Base-by-base conservation (phyloP, 106 monocot species). In the Acorus calamus region DNA sequence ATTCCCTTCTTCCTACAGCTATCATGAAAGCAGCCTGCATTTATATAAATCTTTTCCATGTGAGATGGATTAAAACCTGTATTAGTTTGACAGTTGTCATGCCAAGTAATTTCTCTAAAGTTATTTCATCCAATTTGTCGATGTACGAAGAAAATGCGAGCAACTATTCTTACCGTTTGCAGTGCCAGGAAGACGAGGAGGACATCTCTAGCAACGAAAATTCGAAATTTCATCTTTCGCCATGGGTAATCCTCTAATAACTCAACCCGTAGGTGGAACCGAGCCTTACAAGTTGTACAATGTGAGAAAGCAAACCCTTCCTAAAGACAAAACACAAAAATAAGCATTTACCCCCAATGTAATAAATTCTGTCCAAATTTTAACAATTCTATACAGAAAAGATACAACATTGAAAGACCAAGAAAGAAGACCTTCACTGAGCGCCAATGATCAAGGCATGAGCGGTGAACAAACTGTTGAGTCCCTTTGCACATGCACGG, bases 401-500 rank as follows among this genome's bases (percentile, higher is more conserved):
- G 1, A 28, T 28, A 28, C 28, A 28, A 28, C 28, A 28, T 1
- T 28, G 28, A 28, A 7, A 60, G 41, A 6, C 13, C 60, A 28
- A 14, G 62, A n/a, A 58, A 13, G 42, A 42, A 71, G 76, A 68
- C 96, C 87, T 98, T 92, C 44, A 98, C 85, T 53, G 91, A 78
- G 54, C 96, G 88, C 96, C 96, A 98, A 71, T 98, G 91, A 66
- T 92, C 96, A 61, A 98, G 91, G 81, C 96, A 98, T 45, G 83
- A 91, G 3, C 96, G 92, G 56, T 98, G 96, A 69, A 98, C 96
- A 85, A 98, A 98, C 73, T 92, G 91, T 48, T 92, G 92, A 5
- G 96, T 92, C 13, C 96, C 96, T 74, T 91, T 92, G 74, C 96
- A 98, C 96, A 98, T 87, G 78, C 96, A 98, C n/a, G 96, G 96